phyloP scores from a whole-genome alignment of 306 rosid genomes.

The Ammopiptanthus mongolicus region DNA sequence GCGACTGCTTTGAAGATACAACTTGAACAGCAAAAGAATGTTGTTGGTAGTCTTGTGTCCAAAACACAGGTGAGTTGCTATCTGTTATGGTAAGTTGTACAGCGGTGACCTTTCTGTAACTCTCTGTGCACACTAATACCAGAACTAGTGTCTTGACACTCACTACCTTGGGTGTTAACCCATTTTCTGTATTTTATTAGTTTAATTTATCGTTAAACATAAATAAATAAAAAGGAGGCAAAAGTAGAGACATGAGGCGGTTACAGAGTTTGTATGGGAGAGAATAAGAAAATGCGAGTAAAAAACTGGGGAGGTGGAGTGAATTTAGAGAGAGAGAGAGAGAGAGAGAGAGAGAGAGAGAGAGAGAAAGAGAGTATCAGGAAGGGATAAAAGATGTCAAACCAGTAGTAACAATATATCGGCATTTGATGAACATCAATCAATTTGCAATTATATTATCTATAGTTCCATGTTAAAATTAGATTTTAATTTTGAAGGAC shows the following conservation, averaged over 20 bases:
- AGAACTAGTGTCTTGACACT: neutral
- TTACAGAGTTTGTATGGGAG: neutral
- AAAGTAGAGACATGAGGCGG: neutral
- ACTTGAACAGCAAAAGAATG: conserved; percentile 71
- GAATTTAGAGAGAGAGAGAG: neutral
- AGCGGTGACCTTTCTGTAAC: neutral
- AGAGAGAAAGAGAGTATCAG: too few relatives aligned
- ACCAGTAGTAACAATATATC: neutral
- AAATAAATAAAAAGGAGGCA: neutral
- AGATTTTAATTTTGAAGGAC: neutral
- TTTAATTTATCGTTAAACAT: neutral
- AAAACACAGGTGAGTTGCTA: conserved; percentile 54
- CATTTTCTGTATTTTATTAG: neutral
- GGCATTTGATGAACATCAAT: neutral
- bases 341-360: too few relatives aligned
- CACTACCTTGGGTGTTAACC: neutral
- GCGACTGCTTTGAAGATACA: conserved; percentile 62
- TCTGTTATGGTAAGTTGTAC: neutral
- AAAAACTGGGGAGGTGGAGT: neutral
- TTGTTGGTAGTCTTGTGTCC: conserved; percentile 64
- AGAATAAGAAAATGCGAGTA: neutral
- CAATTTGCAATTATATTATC: neutral
- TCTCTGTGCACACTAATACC: neutral
- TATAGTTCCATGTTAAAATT: neutral
- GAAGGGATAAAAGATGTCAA: neutral